A percentile compares a stretch with the other conserved stretches of the same genome.
Evolutionary conservation across 1,139 yeast genomes (phyloP).

Genomic region (Lodderomyces orthopsilosis): DNA sequence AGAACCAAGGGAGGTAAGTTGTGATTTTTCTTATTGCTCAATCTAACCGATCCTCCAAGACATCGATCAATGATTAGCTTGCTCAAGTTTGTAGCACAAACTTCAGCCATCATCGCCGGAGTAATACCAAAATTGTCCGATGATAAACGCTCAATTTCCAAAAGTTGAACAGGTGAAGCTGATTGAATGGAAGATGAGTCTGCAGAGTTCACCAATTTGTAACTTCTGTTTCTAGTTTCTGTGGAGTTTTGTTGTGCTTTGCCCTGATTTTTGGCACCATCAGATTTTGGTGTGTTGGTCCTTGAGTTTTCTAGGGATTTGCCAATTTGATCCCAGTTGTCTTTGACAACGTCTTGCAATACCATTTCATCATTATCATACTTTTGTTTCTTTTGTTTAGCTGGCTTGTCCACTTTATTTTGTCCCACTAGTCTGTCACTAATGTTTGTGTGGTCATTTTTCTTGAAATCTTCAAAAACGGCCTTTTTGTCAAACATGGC

Average conservation of each 20-base stretch:
- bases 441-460: constrained; percentile 59
- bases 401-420: constrained; percentile 46
- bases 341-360: constrained; percentile 41
- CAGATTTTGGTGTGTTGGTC: constrained; percentile 9
- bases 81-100: constrained; percentile 68
- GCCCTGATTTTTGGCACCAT: constrained; percentile 1
- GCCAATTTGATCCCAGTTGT: constrained; percentile 57
- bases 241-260: constrained; percentile 10
- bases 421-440: constrained; percentile 71
- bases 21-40: constrained; percentile 56
- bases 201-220: constrained; percentile 21
- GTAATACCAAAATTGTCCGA: constrained; percentile 52
- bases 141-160: constrained; percentile 71
- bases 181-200: constrained; percentile 45
- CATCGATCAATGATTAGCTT: constrained; percentile 52
- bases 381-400: constrained; percentile 39
- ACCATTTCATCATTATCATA: constrained; percentile 78
- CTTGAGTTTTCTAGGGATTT: constrained; percentile 12
- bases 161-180: constrained; percentile 76
- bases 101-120: constrained; percentile 56
- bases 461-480: constrained; percentile 75
- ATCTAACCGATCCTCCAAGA: constrained; percentile 66
- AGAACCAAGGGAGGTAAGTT: constrained; percentile 79
- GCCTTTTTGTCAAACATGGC: constrained; percentile 79
- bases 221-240: constrained; percentile 9